Evolutionary conservation across 306 rosid species (phyloP).

Genomic region (Rosa lucieae): DNA sequence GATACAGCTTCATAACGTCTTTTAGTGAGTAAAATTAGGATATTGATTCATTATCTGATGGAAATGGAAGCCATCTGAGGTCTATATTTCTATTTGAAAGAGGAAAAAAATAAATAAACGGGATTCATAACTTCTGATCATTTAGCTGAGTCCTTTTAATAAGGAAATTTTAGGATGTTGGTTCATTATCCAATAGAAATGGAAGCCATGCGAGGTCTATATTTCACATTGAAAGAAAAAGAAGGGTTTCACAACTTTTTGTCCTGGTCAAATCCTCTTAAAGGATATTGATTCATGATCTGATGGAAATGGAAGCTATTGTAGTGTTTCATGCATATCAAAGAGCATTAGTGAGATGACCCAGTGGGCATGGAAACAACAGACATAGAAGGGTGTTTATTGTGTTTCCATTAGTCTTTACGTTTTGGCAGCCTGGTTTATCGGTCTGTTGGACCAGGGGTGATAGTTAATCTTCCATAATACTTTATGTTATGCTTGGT

Average conservation of each 20-base stretch:
- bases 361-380: neutral
- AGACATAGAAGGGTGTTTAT: neutral
- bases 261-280: neutral
- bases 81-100: neutral
- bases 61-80: neutral
- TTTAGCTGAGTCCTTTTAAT: neutral
- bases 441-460: neutral
- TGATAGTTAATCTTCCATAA: neutral
- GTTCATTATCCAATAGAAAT: neutral
- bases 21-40: neutral
- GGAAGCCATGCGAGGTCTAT: neutral
- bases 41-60: slow-evolving; percentile 1
- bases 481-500: neutral
- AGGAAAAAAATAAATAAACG: neutral
- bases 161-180: neutral
- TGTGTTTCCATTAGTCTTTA: neutral
- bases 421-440: neutral
- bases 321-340: neutral
- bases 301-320: neutral
- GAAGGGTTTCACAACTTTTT: neutral
- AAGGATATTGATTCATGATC: neutral
- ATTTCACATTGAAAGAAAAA: neutral
- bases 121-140: neutral
- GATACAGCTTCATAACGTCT: neutral
- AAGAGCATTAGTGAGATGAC: neutral